Evolutionary conservation across 345 rosid species (phyloP).

Genomic region (Cardiospermum halicacabum): DNA sequence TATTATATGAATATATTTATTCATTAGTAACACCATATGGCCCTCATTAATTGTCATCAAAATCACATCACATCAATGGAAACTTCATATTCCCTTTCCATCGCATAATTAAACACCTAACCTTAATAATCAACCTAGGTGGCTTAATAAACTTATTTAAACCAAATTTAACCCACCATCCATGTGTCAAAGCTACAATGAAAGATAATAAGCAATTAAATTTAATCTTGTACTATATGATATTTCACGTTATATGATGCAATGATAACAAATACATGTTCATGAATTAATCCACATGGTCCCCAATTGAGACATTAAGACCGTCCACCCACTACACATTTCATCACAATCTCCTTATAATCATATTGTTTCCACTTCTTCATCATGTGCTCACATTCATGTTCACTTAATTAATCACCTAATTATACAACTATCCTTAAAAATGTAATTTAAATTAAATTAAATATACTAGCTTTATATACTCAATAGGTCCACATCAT

Average conservation of each 20-base stretch:
- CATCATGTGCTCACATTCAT: slow-evolving; percentile 9
- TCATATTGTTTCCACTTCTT: slow-evolving; percentile 13
- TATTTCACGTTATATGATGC: not conserved
- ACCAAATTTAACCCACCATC: slow-evolving; percentile 12
- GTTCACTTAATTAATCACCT: no score
- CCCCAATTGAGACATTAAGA: slow-evolving; percentile 36
- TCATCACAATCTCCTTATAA: not conserved
- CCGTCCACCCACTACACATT: slow-evolving; percentile 36
- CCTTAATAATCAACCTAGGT: not conserved
- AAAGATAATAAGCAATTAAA: slow-evolving; percentile 20
- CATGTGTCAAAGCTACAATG: slow-evolving; percentile 20
- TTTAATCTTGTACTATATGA: no score
- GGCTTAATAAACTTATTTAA: not conserved
- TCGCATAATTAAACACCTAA: slow-evolving; percentile 8
- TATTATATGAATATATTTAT: no score
- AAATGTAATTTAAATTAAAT: no score
- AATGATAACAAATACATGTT: slow-evolving; percentile 29
- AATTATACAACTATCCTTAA: no score
- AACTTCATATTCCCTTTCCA: slow-evolving; percentile 7
- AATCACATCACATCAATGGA: not conserved
- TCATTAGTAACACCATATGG: no score
- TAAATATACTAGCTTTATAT: no score
- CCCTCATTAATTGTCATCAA: not conserved
- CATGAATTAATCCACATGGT: slow-evolving; percentile 52
- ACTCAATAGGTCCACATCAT: slow-evolving; percentile 17